A percentile compares a stretch with the other conserved stretches of the same genome.
These are phyloP conservation scores for Aspergillus homomorphus DNA, from an alignment of 495 filamentous ascomycete species.

Conservation along the genomic window DNA sequence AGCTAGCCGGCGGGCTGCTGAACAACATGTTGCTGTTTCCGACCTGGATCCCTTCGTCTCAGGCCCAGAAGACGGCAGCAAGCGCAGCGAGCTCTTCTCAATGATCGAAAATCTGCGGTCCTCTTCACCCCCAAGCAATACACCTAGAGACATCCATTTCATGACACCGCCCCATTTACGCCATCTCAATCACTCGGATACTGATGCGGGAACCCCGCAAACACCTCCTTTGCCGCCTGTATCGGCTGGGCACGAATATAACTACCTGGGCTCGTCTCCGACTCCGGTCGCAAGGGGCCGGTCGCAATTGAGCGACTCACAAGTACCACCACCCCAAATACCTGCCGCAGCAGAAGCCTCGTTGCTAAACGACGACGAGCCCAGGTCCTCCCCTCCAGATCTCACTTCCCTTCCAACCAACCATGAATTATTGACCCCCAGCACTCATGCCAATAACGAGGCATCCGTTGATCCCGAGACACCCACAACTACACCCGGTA, in stretches of 20 bases:
- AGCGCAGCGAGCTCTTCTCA: slow-evolving; percentile 53
- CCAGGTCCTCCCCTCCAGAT: slow-evolving; percentile 43
- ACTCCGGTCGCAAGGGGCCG: slow-evolving; percentile 58
- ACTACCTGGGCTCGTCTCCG: slow-evolving; percentile 76
- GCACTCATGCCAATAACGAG: slow-evolving; percentile 15
- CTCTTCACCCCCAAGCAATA: slow-evolving; percentile 44
- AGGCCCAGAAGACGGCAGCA: slow-evolving; percentile 49
- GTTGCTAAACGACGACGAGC: slow-evolving; percentile 27
- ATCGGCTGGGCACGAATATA: slow-evolving; percentile 48
- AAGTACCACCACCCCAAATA: slow-evolving; percentile 16
- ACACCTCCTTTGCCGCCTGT: slow-evolving; percentile 48
- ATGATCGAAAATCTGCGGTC: slow-evolving; percentile 71
- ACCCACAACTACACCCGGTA: slow-evolving; percentile 7
- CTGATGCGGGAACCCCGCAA: slow-evolving; percentile 31
- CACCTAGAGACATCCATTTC: slow-evolving; percentile 31
- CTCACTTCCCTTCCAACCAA: slow-evolving; percentile 5
- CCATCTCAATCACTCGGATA: slow-evolving; percentile 22
- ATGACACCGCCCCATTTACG: slow-evolving; percentile 38
- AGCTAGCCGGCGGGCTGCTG: slow-evolving; percentile 3
- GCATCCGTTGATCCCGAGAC: not conserved
- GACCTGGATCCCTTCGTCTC: slow-evolving; percentile 1
- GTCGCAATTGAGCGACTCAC: slow-evolving; percentile 23
- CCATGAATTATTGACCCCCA: slow-evolving; percentile 22
- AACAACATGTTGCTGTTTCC: not conserved
- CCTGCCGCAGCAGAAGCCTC: slow-evolving; percentile 18